These are phyloP conservation scores for Trichoderma semiorbis DNA, from an alignment of 2,329 filamentous ascomycete species.

Conservation along the genomic window DNA sequence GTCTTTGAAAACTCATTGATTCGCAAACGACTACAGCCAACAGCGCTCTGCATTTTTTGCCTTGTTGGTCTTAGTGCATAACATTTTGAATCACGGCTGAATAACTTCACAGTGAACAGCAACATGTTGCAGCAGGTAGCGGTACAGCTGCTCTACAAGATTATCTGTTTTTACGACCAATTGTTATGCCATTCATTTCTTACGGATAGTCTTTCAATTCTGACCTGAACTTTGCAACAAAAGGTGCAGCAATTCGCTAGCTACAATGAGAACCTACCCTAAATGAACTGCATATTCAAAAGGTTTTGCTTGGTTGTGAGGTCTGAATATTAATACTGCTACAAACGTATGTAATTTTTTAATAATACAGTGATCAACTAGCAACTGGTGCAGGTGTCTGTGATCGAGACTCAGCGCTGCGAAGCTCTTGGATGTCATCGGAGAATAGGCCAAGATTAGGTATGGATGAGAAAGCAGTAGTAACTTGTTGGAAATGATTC, in stretches of 20 bases:
- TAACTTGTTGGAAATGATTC: neutral
- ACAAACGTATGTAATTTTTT: neutral
- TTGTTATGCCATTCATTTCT: neutral
- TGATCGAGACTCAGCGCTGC: neutral
- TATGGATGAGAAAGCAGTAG: neutral
- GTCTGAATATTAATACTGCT: neutral
- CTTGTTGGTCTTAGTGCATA: neutral
- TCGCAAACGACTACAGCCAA: neutral
- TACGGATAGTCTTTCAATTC: neutral
- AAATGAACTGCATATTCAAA: neutral
- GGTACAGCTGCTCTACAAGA: neutral
- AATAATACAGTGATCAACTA: neutral
- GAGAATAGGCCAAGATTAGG: neutral
- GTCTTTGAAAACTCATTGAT: neutral
- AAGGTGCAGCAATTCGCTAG: neutral
- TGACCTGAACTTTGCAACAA: neutral
- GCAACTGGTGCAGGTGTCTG: fast-evolving
- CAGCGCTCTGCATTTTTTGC: neutral
- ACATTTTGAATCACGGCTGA: neutral
- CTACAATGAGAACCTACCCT: neutral
- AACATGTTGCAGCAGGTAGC: neutral
- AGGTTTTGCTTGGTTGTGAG: neutral
- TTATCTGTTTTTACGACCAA: neutral
- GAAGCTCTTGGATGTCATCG: too few relatives aligned
- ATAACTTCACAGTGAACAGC: neutral